phyloP scores from a whole-genome alignment of 768 basidiomycete genomes.

The Tulasnella sp. region DNA sequence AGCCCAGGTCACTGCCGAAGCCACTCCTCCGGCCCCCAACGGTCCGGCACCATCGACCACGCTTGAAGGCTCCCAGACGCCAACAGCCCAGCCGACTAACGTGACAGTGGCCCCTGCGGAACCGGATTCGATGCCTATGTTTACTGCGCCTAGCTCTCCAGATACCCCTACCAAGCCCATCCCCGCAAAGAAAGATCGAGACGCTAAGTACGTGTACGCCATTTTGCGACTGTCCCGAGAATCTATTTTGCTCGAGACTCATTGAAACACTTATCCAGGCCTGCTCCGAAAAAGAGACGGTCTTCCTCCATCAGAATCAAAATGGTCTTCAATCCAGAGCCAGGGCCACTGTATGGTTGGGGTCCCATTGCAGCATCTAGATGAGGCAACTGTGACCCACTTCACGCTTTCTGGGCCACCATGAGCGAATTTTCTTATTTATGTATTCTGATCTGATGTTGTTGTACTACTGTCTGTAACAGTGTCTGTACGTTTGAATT shows the following conservation, averaged over 20 bases:
- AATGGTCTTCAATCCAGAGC: neutral
- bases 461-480: neutral
- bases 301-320: neutral
- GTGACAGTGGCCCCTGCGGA: neutral
- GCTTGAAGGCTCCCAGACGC: neutral
- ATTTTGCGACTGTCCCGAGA: neutral
- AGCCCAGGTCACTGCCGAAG: neutral
- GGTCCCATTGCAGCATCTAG: neutral
- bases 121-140: neutral
- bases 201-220: neutral
- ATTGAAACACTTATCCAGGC: neutral
- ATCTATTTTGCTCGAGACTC: neutral
- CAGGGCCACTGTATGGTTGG: neutral
- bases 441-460: neutral
- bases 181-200: neutral
- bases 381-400: neutral
- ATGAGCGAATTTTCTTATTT: neutral
- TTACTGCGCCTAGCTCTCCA: neutral
- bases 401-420: neutral
- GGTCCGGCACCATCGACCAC: neutral
- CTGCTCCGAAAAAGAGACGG: neutral
- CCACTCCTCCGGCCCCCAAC: neutral
- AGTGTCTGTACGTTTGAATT: neutral
- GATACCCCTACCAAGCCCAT: neutral
- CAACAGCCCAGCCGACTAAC: neutral